Conservation (phyloP, 1,284 basidiomycete species). For the Ceratobasidium sp. region DNA sequence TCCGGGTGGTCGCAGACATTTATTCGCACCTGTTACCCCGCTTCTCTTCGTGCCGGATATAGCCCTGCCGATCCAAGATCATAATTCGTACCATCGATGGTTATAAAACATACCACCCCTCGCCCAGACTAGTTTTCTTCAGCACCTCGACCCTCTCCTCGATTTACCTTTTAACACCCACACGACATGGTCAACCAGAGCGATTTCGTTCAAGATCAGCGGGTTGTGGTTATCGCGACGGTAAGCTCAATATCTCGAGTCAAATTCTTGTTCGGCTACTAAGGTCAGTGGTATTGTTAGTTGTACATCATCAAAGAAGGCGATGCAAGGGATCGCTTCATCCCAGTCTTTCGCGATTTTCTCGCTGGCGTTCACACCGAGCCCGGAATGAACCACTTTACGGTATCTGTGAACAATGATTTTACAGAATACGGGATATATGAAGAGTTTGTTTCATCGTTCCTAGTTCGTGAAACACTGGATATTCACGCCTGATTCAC, state of each 20-base stretch:
- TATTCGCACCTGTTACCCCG: too few relatives aligned
- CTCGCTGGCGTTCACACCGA: conserved; percentile 4
- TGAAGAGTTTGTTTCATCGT: conserved; percentile 16
- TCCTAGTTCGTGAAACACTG: neutral
- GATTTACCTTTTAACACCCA: neutral
- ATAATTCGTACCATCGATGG: too few relatives aligned
- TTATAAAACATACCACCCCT: too few relatives aligned
- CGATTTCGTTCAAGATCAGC: conserved; percentile 2
- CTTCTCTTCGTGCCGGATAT: too few relatives aligned
- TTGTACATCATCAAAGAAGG: neutral
- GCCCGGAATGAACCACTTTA: conserved; percentile 30
- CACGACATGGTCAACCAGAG: neutral
- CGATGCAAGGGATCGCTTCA: conserved; percentile 2
- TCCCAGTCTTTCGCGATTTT: neutral
- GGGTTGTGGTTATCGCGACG: conserved; percentile 18
- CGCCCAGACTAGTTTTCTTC: too few relatives aligned
- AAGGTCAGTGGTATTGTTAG: neutral
- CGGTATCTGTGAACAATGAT: conserved; percentile 15
- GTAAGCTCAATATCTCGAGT: neutral
- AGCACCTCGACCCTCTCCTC: too few relatives aligned
- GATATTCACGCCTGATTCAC: neutral
- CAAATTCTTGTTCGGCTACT: neutral
- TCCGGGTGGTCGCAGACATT: too few relatives aligned
- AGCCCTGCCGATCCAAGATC: too few relatives aligned
- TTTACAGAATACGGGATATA: conserved; percentile 28